Percentiles rank a stretch among this genome's conserved stretches.
These are phyloP conservation scores for Xylariaceae sp. DNA, from an alignment of 2,329 filamentous ascomycete genomes.

Conservation along the genomic window DNA sequence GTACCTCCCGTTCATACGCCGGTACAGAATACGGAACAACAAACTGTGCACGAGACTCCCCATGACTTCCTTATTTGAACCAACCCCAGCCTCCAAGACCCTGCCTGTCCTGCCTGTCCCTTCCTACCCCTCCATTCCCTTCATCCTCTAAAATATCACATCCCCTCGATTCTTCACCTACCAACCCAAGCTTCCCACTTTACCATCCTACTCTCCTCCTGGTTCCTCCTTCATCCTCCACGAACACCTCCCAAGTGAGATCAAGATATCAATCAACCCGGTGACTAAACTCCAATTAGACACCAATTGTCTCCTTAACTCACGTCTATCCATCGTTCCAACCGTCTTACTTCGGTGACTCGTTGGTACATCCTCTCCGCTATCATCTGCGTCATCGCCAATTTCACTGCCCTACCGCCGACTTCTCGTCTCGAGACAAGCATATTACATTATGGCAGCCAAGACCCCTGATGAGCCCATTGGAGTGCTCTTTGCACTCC, in stretches of 20 bases:
- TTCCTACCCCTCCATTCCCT: conserved; percentile 29
- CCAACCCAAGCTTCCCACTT: conserved; percentile 11
- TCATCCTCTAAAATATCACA: conserved; percentile 3
- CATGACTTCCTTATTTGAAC: conserved; percentile 12
- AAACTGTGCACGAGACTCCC: conserved; percentile 8
- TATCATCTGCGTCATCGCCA: conserved; percentile 2
- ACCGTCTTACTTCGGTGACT: background rate
- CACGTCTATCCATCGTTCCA: background rate
- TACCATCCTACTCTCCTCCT: conserved; percentile 1
- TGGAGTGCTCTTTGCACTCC: conserved; percentile 56
- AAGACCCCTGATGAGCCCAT: conserved; percentile 57
- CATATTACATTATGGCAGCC: conserved; percentile 43
- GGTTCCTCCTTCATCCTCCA: conserved; percentile 8
- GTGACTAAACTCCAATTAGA: background rate
- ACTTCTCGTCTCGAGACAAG: conserved; percentile 11
- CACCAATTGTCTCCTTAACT: conserved; percentile 8
- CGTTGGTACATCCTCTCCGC: background rate
- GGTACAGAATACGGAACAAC: too few species aligned
- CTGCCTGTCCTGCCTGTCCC: conserved; percentile 26
- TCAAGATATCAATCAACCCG: conserved; percentile 22
- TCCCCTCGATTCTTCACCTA: conserved; percentile 25
- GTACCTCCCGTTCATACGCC: background rate
- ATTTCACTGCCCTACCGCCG: background rate
- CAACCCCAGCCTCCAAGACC: conserved; percentile 9
- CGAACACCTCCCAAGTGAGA: conserved; percentile 5